phyloP scores from a whole-genome alignment of 2,329 filamentous ascomycete genomes.

The Pyrenochaeta sp. region DNA sequence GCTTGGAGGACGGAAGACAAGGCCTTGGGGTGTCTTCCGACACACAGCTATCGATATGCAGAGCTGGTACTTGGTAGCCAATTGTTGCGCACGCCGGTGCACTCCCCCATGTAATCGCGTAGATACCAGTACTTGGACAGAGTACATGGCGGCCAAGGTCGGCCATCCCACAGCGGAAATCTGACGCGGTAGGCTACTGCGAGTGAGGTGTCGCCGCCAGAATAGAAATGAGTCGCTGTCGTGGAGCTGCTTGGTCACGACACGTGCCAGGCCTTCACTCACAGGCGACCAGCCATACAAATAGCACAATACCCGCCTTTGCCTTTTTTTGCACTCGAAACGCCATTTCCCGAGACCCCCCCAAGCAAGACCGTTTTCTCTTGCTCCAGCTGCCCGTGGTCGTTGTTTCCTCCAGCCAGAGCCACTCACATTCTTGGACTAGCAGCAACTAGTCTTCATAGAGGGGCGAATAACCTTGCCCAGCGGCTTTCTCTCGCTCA shows the following conservation, averaged over 20 bases:
- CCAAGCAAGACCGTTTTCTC: conserved; percentile 13
- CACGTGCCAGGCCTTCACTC: conserved; percentile 20
- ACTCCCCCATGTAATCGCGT: neutral
- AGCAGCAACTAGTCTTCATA: conserved; percentile 25
- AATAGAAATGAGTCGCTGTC: conserved; percentile 21
- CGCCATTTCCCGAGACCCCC: neutral
- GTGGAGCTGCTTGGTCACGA: conserved; percentile 15
- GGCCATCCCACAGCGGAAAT: conserved; percentile 15
- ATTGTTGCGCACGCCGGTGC: neutral
- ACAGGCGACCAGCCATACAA: conserved; percentile 17
- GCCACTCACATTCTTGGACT: conserved; percentile 20
- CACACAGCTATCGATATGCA: neutral
- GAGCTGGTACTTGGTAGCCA: neutral
- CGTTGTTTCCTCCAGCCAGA: conserved; percentile 6
- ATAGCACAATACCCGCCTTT: conserved; percentile 7
- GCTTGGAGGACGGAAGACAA: neutral
- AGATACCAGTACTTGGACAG: neutral
- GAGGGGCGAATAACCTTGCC: conserved; percentile 41
- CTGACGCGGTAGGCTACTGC: conserved; percentile 15
- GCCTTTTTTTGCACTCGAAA: conserved; percentile 1
- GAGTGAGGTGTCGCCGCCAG: conserved; percentile 20
- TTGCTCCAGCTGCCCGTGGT: neutral
- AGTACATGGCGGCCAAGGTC: conserved; percentile 23
- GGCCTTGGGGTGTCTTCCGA: neutral
- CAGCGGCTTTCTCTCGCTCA: conserved; percentile 32